A percentile compares a stretch with the other conserved stretches of the same genome.
These are phyloP conservation scores for Tricholoma matsutake DNA, from an alignment of 768 basidiomycete species.

Conservation along the genomic window DNA sequence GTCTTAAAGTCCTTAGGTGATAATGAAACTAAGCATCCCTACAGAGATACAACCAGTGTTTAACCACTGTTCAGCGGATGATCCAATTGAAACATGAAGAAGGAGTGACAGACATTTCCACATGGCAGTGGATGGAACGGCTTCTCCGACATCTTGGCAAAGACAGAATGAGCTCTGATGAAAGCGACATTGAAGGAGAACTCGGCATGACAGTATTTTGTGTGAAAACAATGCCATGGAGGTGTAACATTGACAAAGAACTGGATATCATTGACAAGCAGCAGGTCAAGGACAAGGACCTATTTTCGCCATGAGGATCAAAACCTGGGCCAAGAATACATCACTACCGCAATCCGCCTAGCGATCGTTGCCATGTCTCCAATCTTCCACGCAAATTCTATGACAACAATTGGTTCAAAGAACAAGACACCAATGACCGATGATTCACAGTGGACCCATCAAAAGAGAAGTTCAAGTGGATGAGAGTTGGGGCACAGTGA, in stretches of 20 bases:
- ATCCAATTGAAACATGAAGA: constrained; percentile 3
- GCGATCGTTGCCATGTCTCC: background rate
- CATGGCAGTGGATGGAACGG: constrained; percentile 9
- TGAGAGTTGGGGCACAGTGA: background rate
- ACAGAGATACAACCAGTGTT: background rate
- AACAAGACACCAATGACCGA: background rate
- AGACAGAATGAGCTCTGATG: too few relatives aligned
- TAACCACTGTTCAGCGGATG: background rate
- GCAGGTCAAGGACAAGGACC: constrained; percentile 7
- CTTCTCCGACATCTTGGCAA: constrained; percentile 7
- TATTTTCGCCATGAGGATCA: constrained; percentile 4
- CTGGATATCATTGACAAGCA: too few relatives aligned
- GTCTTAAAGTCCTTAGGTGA: too few relatives aligned
- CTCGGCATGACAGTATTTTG: too few relatives aligned
- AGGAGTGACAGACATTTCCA: constrained; percentile 1
- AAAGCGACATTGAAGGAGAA: too few relatives aligned
- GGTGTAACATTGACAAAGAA: too few relatives aligned
- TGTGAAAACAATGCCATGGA: too few relatives aligned
- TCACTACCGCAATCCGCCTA: background rate
- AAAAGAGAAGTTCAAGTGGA: background rate
- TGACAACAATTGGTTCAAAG: background rate
- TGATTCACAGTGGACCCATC: background rate
- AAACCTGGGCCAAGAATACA: background rate
- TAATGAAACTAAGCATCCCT: too few relatives aligned
- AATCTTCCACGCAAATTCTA: background rate